These are phyloP conservation scores for Porogramme epimiltina DNA, from an alignment of 1,284 basidiomycete species.

Conservation along the genomic window DNA sequence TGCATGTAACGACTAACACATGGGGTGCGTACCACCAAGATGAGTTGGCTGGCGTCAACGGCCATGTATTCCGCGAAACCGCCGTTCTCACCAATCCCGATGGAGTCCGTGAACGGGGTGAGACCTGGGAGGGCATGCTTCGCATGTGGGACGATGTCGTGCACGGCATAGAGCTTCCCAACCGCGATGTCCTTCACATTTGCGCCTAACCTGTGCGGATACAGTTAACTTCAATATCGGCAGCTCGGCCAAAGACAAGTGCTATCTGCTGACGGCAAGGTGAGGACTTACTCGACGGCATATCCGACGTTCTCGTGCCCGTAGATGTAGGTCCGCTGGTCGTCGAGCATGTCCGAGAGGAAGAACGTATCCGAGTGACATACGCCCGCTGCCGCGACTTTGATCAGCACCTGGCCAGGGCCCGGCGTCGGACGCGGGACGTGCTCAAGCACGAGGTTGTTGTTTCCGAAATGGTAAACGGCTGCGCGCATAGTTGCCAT, in stretches of 20 bases:
- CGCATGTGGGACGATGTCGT: background rate
- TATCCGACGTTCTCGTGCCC: conserved; percentile 17
- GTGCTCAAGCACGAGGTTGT: conserved; percentile 11
- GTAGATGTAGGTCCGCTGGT: conserved; percentile 9
- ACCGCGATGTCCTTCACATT: conserved; percentile 16
- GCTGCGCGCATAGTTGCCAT: conserved; percentile 15
- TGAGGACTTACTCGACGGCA: conserved; percentile 3
- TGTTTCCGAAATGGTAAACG: conserved; percentile 8
- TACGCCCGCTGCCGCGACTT: conserved; percentile 11
- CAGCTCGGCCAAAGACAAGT: background rate
- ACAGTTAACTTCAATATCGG: background rate
- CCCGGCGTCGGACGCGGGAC: conserved; percentile 9
- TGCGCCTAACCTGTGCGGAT: conserved; percentile 13
- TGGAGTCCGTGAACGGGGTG: conserved; percentile 11
- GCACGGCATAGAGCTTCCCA: conserved; percentile 23
- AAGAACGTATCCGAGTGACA: conserved; percentile 18
- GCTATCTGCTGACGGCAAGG: background rate
- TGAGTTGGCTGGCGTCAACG: conserved; percentile 7
- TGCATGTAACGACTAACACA: background rate
- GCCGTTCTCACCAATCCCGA: conserved; percentile 11
- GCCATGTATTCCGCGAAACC: conserved; percentile 15
- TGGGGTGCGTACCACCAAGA: conserved; percentile 4
- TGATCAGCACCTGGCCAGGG: conserved; percentile 8
- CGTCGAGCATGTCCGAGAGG: conserved; percentile 8
- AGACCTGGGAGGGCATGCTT: background rate